Base-by-base conservation (phyloP, 805 yeast genomes). In the Candida piceae region DNA sequence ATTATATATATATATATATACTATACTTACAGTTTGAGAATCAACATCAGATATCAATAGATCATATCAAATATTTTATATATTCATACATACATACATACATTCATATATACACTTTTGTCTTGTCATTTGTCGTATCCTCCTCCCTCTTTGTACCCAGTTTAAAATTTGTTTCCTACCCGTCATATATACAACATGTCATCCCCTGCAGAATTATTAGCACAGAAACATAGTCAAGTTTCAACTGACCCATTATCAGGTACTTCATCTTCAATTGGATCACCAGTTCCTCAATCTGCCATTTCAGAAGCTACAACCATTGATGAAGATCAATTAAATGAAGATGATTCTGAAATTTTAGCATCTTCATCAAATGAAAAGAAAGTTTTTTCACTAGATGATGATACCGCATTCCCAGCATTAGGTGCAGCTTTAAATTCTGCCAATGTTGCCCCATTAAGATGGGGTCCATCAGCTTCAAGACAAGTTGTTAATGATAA, bases 391-490 rank as follows among this genome's bases (percentile, higher is more conserved):
- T 63, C 75, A 18, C 63, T 75, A 41, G 46, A 66, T 34, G 58
- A 66, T 36, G 79, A 72, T 48, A 54, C 69, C 21, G 80, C 80
- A 11, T 78, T 79, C 60, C 90, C 90, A 7, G 69, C 82, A 19
- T 67, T 82, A 49, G 84, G 84, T 24, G 74, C 67, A 15, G 59
- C 74, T 31, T 59, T 62, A 31, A 54, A 64, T 22, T 36, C 61
- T 31, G 53, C 61, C 29, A 46, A 65, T 20, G 39, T 61, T 31
- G 53, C 62, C 31, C 48, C 66, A 20, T 35, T 49, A 20, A 51
- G 60, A 49, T 63, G 75, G 75, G 75, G 73, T 31, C 73, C 75
- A 24, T 46, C 42, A 3, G 29, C 36, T 43, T 52, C 36, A 20
- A 48, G 36, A 20, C 47, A 39, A 17, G 15, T 43, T 10, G 13